Percentiles rank a stretch among this genome's conserved stretches.
phyloP scores from a whole-genome alignment of 306 rosid species.

The Fragaria ananassa region DNA sequence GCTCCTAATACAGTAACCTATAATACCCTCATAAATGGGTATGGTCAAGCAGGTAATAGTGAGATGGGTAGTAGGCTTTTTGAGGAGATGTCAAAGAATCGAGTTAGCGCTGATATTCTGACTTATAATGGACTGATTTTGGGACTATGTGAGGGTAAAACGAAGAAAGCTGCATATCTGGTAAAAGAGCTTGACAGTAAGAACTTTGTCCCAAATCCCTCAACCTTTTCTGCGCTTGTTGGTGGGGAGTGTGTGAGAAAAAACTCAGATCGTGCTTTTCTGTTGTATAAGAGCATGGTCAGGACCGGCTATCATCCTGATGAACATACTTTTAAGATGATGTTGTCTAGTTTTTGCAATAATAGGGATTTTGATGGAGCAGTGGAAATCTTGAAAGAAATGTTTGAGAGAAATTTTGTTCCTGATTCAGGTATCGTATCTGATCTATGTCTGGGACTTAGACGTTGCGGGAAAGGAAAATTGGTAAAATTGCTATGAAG shows the following conservation, averaged over 20 bases:
- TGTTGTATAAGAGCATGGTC: conserved; percentile 66
- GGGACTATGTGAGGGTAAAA: conserved; percentile 81
- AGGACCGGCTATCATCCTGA: conserved; percentile 60
- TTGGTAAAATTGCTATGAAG: conserved; percentile 28
- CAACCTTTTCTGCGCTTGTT: conserved; percentile 76
- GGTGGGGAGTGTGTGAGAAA: conserved; percentile 57
- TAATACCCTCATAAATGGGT: conserved; percentile 69
- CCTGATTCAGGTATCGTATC: conserved; percentile 46
- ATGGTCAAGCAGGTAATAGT: conserved; percentile 48
- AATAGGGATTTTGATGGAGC: conserved; percentile 79
- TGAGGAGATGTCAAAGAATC: conserved; percentile 67
- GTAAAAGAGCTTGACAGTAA: conserved; percentile 62
- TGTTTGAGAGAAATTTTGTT: conserved; percentile 47
- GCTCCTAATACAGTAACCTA: conserved; percentile 64
- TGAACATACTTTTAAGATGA: conserved; percentile 45
- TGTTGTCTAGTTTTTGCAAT: conserved; percentile 51
- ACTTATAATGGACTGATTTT: conserved; percentile 78
- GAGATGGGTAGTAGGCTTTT: conserved; percentile 58
- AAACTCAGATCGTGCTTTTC: conserved; percentile 64
- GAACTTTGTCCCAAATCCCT: conserved; percentile 60
- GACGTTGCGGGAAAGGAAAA: conserved; percentile 37
- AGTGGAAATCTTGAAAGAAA: conserved; percentile 56
- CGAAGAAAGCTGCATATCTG: conserved; percentile 71
- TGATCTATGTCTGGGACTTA: conserved; percentile 57
- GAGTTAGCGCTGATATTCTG: conserved; percentile 61